phyloP scores from a whole-genome alignment of 352 stramenopile genomes.

The Lagenidium giganteum region DNA sequence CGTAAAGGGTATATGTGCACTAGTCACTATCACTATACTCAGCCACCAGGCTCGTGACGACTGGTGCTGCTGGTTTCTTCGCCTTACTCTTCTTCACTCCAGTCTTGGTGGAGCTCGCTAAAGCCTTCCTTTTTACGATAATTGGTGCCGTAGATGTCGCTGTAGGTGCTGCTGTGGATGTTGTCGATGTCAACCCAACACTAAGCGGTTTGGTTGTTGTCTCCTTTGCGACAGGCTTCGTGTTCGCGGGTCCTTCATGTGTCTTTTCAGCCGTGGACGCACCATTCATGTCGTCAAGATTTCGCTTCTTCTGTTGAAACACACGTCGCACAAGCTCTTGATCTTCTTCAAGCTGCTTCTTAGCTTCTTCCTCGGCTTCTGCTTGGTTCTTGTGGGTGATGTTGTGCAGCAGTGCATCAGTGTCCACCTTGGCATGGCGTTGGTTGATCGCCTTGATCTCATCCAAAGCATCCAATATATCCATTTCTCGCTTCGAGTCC shows the following conservation, averaged over 20 bases:
- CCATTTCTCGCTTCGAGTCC: constrained; percentile 98
- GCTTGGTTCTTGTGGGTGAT: constrained; percentile 23
- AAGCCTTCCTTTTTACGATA: constrained; percentile 25
- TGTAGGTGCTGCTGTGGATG: constrained; percentile 17
- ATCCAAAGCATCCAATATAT: constrained; percentile 97
- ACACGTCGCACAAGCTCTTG: constrained; percentile 37
- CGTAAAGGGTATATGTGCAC: too few species aligned
- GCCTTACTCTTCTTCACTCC: constrained; percentile 28
- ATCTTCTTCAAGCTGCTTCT: constrained; percentile 41
- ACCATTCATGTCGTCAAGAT: constrained; percentile 14
- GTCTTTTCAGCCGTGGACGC: constrained; percentile 7
- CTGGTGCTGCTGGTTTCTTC: constrained; percentile 20
- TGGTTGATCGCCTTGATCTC: constrained; percentile 98
- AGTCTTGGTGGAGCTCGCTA: too few species aligned
- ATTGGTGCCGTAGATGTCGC: constrained; percentile 22
- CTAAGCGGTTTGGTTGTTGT: constrained; percentile 1
- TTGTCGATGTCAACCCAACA: constrained; percentile 3
- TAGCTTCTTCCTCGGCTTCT: constrained; percentile 27
- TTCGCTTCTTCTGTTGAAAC: constrained; percentile 46
- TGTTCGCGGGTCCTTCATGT: constrained; percentile 7
- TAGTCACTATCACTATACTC: constrained; percentile 82
- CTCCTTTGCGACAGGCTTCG: constrained; percentile 17
- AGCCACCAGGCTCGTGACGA: constrained; percentile 57
- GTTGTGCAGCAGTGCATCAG: constrained; percentile 67
- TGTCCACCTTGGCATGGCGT: constrained; percentile 90